These are phyloP conservation scores for Suillus brevipes DNA, from an alignment of 768 basidiomycete species.

Conservation along the genomic window DNA sequence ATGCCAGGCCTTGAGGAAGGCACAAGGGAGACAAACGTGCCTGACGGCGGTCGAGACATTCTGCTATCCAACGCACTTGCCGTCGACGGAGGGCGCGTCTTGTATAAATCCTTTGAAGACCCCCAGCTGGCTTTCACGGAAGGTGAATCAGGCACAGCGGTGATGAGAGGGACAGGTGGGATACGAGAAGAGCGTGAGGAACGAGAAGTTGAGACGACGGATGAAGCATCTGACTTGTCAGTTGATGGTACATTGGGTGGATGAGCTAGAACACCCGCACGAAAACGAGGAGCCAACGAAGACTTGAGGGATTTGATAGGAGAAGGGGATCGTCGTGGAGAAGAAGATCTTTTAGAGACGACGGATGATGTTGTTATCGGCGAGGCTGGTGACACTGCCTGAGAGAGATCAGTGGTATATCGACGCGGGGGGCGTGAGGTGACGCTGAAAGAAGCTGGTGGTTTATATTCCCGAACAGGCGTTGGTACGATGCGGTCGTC, in stretches of 20 bases:
- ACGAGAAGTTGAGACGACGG: slow-evolving; percentile 22
- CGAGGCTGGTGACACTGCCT: slow-evolving; percentile 10
- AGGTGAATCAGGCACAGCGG: slow-evolving; percentile 33
- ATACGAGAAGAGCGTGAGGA: slow-evolving; percentile 29
- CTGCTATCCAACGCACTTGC: slow-evolving; percentile 14
- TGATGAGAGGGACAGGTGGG: slow-evolving; percentile 31
- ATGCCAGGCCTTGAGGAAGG: slow-evolving; percentile 13
- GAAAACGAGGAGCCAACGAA: slow-evolving; percentile 17
- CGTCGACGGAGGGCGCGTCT: slow-evolving; percentile 15
- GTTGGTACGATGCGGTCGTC: slow-evolving; percentile 45
- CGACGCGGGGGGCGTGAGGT: slow-evolving; percentile 54
- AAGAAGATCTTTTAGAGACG: slow-evolving; percentile 4
- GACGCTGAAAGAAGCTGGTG: slow-evolving; percentile 60
- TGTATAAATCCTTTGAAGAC: slow-evolving; percentile 10
- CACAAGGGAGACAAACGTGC: slow-evolving; percentile 11
- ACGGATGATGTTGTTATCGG: neutral
- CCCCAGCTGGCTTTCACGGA: slow-evolving; percentile 27
- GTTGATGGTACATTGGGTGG: slow-evolving; percentile 6
- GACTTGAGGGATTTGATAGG: slow-evolving; percentile 16
- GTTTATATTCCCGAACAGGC: slow-evolving; percentile 55
- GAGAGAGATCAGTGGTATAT: slow-evolving; percentile 25
- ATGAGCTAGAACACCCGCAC: slow-evolving; percentile 10
- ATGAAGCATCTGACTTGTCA: slow-evolving; percentile 31
- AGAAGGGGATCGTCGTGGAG: slow-evolving; percentile 8
- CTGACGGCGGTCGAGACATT: slow-evolving; percentile 14